Base-by-base conservation (phyloP, 1,284 basidiomycete species). In the Mrakiaceae sp. region DNA sequence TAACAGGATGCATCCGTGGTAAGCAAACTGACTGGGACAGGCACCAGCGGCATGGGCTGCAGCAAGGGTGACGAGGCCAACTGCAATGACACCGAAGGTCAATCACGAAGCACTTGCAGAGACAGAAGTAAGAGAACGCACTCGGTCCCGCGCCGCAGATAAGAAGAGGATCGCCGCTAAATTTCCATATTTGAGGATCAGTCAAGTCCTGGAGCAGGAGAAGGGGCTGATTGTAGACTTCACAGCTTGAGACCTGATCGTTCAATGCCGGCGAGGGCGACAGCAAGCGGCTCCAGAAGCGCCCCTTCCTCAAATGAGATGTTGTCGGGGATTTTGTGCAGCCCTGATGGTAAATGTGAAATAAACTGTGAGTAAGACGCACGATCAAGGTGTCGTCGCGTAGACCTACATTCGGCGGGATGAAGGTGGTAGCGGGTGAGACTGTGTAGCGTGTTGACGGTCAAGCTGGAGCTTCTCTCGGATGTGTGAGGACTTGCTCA, bases 231-330 rank as follows among this genome's bases (percentile, higher is more conserved):
- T 27, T 27, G 27, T 27, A 27, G 27, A 27, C 27, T 27, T 27
- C 27, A 27, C 11, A 82, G 73, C 44, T 70, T 69, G 27, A 81
- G 71, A 2, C 74, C 75, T 1, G 80, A 78, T 46, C 79, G 73
- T 63, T 81, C 77, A n/a, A 81, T 74, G 0, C 79, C 81, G 2
- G 80, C 80, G 10, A 82, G 70, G 1, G 79, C 79, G 2, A 82
- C 81, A 0, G 75, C 73, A 5, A 82, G 74, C 0, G 81, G 81
- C 70, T 81, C 80, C 67, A 79, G 77, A 4, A 81, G 71, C 0
- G 79, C 76, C 39, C 80, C 81, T 69, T 82, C 81, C 66, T 82
- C 81, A 69, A 68, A 80, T 5, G 72, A 73, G 39, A 80, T 71
- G 67, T 71, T 74, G 66, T 78, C 75, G 1, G 81, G 81, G 5